Evolutionary conservation across 768 basidiomycete species (phyloP).

Genomic region (Xerocomus brunneocitrinus): DNA sequence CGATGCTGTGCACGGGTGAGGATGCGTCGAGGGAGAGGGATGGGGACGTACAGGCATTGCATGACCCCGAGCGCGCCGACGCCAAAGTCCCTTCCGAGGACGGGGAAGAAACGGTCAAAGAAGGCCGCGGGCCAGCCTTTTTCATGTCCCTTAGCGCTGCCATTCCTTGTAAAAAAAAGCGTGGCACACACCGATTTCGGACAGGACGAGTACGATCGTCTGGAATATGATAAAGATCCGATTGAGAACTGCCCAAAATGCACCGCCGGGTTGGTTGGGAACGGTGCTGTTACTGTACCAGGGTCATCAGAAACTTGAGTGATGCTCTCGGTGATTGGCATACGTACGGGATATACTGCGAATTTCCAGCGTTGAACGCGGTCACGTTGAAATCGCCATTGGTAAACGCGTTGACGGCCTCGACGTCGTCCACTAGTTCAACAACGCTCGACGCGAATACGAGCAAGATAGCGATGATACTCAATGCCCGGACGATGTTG

Average conservation of each 20-base stretch:
- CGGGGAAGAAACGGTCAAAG: conserved; percentile 87
- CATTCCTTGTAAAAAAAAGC: not conserved
- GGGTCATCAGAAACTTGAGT: not conserved
- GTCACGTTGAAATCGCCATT: conserved; percentile 34
- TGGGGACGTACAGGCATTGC: conserved; percentile 66
- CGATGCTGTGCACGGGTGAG: conserved; percentile 39
- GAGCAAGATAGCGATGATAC: conserved; percentile 73
- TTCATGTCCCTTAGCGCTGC: not conserved
- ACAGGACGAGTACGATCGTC: conserved; percentile 61
- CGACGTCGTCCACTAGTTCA: conserved; percentile 69
- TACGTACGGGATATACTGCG: conserved; percentile 73
- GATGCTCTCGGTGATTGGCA: not conserved
- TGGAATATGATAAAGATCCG: conserved; percentile 83
- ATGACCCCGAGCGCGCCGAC: conserved; percentile 85
- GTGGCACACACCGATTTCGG: conserved; percentile 36
- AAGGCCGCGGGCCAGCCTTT: conserved; percentile 66
- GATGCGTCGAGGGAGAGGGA: too few relatives aligned
- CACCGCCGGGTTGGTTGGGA: conserved; percentile 89
- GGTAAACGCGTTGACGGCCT: conserved; percentile 65
- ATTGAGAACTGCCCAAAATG: conserved; percentile 87
- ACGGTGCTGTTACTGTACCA: conserved; percentile 67
- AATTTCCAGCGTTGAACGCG: conserved; percentile 46
- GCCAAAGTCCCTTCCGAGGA: conserved; percentile 83
- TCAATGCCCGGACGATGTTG: conserved; percentile 71
- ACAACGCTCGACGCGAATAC: conserved; percentile 76